Base-by-base conservation (phyloP, 2,329 filamentous ascomycete genomes). In the Colletotrichum tropicicola region DNA sequence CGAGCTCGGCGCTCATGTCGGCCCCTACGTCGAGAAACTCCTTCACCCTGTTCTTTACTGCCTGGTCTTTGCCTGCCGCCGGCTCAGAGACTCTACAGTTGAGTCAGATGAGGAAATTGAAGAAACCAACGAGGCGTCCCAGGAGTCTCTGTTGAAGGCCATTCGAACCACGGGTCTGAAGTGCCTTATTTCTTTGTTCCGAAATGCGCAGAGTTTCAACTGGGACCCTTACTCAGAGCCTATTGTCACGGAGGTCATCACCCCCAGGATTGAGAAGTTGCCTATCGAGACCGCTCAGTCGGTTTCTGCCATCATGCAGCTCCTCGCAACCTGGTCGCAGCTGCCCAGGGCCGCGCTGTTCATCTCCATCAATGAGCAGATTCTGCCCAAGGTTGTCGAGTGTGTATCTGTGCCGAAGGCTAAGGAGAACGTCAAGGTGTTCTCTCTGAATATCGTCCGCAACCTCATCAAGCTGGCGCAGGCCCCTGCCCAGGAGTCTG, bases 251-350 rank as follows among this genome's bases (percentile, higher is more conserved):
- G 90, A 97, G 72, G 81, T 97, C 25, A 84, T 99, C 47, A 88
- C 87, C 54, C 93, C 93, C 17, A 87, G 93, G 68, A 82, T 98
- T 17, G 86, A 91, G 3, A 92, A 92, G 61, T 87, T 99, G 57
- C 88, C 94, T 0, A 83, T 87, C 5, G 96, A 99, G 79, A 97
- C 93, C 44, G 92, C 93, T 0, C 94, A 99, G 74, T 93, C 93
- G 13, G 84, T 98, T 7, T 98, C 96, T 3, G 92, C 91, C 15
- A 86, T 94, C 41, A 85, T 98, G 66, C 90, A 91, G 67, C 82
- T 99, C 5, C 89, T 99, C 68, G 89, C 88, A 4, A 92, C 91
- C 2, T 97, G 95, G 92, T 90, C 93, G 4, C 86, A 86, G 62
- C 85, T 91, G 21, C 83, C 88, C 0, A 85, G 83, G 66, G 90